Evolutionary conservation across 2,329 filamentous ascomycete species (phyloP), one percentile per base, ranked within the genome.

Genomic region (Fusarium agapanthi): DNA sequence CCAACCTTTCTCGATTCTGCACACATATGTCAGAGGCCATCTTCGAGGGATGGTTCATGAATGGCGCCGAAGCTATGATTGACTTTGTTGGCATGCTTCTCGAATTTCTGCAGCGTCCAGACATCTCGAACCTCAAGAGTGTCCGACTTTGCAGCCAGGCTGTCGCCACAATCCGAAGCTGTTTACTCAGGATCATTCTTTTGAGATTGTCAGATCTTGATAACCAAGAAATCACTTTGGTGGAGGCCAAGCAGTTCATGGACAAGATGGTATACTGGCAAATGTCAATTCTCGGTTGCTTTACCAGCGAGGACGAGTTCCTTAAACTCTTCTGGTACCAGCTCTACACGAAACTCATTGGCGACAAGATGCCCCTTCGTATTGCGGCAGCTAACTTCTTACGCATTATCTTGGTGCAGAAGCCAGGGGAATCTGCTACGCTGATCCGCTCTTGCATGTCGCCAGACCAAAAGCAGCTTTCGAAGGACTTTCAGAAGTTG

Each of bases 11-110:
- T 2, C 90, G 95, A 18, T 92, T 98, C 71, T 90, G 91, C 37
- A 85, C 89, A 6, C 94, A 98, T 78, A 88, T 98, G 79, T 90
- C 92, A 1, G 96, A 99, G 80, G 93, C 94, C 11, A 92, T 97
- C 18, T 98, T 96, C 74, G 96, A 98, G 81, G 96, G 96, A 22
- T 98, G 95, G 94, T 98, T 98, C 78, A 89, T 98, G 71, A 92
- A 96, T 73, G 95, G 95, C 3, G 93, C 93, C 3, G 93, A 95
- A 75, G 87, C 90, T 8, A 88, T 96, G 75, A 87, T 98, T 37
- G 95, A 98, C 76, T 97, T 98, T 76, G 89, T 92, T 7, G 96
- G 95, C 4, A 91, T 92, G 59, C 83, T 98, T 12, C 83, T 99
- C 12, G 96, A 99, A 79, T 95, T 97, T 77, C 85, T 99, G 8